Evolutionary conservation across 202 grass and related monocot species (phyloP), one percentile per base, ranked within the genome.

Genomic region (Panicum virgatum): DNA sequence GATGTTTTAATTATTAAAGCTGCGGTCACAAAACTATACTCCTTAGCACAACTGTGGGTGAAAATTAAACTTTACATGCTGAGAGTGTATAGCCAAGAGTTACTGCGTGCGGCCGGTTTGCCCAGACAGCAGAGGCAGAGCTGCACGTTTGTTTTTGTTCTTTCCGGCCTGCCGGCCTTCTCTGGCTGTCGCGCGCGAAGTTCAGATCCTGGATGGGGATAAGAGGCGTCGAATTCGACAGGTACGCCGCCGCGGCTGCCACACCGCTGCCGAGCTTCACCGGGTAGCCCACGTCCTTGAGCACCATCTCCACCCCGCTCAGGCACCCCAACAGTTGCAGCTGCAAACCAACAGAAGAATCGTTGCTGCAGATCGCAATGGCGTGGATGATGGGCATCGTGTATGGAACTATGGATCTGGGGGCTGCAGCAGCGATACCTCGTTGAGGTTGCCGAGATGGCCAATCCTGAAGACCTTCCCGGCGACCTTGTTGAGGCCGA

Each of bases 401-500:
- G 2, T 30, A 30, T 30, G 29, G 29, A 30, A n/a, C n/a, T n/a
- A n/a, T n/a, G n/a, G n/a, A n/a, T n/a, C n/a, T n/a, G n/a, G n/a
- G 29, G 29, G 29, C 29, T 30, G 29, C 29, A 2, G 29, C 29
- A 30, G 29, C 29, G 1, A 30, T 30, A 34, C 95, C 88, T 98
- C 96, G 58, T 98, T 98, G 79, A 98, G 88, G 86, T 93, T 88
- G 73, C 96, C 96, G 36, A 95, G 83, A 65, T 98, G 96, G 8
- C 96, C 96, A 8, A 98, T 95, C 89, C 96, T 98, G 80, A 98
- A 95, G 11, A 91, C 96, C 83, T 89, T 97, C 7, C 94, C 94
- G 42, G 94, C 92, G 60, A 94, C 82, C 88, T 97, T 97, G 85
- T 97, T 97, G 30, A 97, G 91, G 22, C 94, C 94, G 66, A 97